Conservation (phyloP, 345 rosid species). For the Gynandropsis gynandra region DNA sequence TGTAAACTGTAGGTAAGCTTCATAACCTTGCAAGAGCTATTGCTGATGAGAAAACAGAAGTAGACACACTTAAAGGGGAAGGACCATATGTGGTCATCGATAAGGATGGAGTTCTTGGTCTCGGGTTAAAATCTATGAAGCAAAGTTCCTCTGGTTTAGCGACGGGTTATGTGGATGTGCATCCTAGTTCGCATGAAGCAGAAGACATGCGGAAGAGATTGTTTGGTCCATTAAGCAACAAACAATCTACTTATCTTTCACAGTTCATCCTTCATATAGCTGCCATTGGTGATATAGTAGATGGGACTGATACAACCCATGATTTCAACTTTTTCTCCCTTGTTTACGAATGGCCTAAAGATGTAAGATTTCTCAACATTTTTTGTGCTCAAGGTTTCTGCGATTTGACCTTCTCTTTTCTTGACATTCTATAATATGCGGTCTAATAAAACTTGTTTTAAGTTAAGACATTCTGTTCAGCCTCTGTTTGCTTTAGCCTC, state of each 20-base stretch:
- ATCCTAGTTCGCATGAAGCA: constrained; percentile 46
- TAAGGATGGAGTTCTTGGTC: constrained; percentile 80
- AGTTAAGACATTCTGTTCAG: not conserved
- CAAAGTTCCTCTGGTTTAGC: constrained; percentile 38
- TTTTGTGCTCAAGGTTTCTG: constrained; percentile 15
- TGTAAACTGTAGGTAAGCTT: constrained; percentile 65
- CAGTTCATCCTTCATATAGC: constrained; percentile 93
- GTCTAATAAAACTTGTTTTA: constrained; percentile 3
- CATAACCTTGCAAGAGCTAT: constrained; percentile 95
- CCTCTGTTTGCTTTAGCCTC: constrained; percentile 6
- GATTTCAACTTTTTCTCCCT: constrained; percentile 97
- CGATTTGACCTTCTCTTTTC: constrained; percentile 8
- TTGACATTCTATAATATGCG: not conserved
- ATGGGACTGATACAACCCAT: constrained; percentile 96
- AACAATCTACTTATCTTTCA: constrained; percentile 78
- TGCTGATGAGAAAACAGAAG: constrained; percentile 81
- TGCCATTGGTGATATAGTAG: constrained; percentile 97
- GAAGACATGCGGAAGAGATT: constrained; percentile 71
- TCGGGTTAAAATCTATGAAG: constrained; percentile 63
- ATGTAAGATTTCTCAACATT: constrained; percentile 51
- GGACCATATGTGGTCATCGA: constrained; percentile 43
- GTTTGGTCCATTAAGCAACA: constrained; percentile 70
- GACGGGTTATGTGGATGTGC: constrained; percentile 40
- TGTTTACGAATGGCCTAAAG: constrained; percentile 97
- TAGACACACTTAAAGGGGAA: constrained; percentile 41